These are phyloP conservation scores for Chaetothyriales sp. DNA, from an alignment of 2,329 filamentous ascomycete genomes.

Conservation along the genomic window DNA sequence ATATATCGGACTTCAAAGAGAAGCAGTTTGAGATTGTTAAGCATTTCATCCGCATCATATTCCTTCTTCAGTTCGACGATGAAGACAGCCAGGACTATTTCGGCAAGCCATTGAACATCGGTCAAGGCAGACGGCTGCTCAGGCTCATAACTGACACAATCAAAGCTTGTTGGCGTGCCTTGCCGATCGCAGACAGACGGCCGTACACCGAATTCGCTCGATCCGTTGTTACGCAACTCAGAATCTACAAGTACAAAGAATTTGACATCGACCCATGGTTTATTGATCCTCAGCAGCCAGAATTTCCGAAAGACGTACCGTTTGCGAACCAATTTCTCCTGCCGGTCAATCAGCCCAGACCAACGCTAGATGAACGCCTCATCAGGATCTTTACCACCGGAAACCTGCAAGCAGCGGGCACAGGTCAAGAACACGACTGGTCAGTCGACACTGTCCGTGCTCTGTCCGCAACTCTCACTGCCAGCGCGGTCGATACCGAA, in stretches of 20 bases:
- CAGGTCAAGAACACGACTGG: neutral
- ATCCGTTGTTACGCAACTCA: constrained; percentile 7
- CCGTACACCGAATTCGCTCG: constrained; percentile 5
- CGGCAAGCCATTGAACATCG: constrained; percentile 1
- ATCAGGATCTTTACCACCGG: neutral
- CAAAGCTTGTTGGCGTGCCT: constrained; percentile 5
- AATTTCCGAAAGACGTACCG: constrained; percentile 4
- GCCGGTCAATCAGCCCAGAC: neutral
- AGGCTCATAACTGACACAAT: constrained; percentile 5
- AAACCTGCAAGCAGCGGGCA: neutral
- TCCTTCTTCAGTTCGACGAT: constrained; percentile 1
- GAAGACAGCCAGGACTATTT: constrained; percentile 1
- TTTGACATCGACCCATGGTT: constrained; percentile 8
- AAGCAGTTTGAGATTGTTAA: constrained; percentile 7
- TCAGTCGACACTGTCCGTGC: neutral
- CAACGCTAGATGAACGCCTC: neutral
- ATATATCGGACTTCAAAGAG: constrained; percentile 5
- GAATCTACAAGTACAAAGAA: constrained; percentile 5
- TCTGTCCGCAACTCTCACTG: constrained; percentile 3
- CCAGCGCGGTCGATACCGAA: constrained; percentile 7
- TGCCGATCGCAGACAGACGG: neutral
- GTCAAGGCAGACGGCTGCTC: constrained; percentile 5
- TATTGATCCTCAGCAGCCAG: neutral
- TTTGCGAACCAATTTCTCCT: constrained; percentile 6
- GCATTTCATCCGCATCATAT: constrained; percentile 9